Conservation (phyloP, 192 early-diverging fungal species). For the Haplosporangium gracile region DNA sequence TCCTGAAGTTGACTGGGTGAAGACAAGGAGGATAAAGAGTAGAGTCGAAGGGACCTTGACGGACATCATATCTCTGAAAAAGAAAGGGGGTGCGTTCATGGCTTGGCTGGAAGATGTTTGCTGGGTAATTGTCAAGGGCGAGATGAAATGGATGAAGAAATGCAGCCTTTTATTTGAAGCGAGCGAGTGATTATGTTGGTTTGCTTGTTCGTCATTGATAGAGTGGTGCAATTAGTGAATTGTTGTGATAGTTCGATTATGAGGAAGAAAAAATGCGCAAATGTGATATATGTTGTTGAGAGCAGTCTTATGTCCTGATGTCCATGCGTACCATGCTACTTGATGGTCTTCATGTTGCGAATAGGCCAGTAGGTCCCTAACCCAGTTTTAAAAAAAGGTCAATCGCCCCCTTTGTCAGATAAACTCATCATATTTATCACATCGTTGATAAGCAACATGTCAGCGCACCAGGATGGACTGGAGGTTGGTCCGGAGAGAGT, state of each 20-base stretch:
- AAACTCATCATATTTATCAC: not conserved
- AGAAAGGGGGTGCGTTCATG: not conserved
- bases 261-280: no score
- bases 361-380: slow-evolving; percentile 40
- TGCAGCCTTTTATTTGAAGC: no score
- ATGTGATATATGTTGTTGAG: no score
- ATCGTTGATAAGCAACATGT: not conserved
- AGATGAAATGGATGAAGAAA: no score
- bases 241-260: no score
- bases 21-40: not conserved
- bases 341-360: slow-evolving; percentile 21
- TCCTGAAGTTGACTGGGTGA: not conserved
- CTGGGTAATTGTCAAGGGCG: no score
- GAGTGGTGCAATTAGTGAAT: no score
- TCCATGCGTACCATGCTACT: not conserved
- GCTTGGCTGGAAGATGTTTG: not conserved
- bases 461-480: no score
- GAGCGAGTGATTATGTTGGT: no score
- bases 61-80: not conserved
- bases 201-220: no score
- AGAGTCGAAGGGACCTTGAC: not conserved
- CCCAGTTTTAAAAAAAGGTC: not conserved
- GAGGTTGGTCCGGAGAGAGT: no score
- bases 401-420: not conserved
- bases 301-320: no score